These are phyloP conservation scores for Litsea cubeba DNA, from an alignment of 164 flowering plant species.

Conservation along the genomic window DNA sequence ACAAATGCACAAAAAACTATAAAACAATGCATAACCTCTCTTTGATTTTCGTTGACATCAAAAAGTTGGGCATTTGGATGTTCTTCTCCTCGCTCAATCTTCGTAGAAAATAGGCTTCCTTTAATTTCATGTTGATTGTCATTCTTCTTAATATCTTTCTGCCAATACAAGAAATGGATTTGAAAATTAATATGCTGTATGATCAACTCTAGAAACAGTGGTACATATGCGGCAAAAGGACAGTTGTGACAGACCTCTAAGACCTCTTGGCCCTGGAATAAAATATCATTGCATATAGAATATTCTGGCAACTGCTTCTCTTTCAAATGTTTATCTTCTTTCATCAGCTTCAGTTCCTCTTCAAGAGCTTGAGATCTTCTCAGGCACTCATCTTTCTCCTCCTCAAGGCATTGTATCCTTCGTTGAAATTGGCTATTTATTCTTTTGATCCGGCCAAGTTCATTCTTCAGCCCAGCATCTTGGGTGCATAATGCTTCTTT, in stretches of 20 bases:
- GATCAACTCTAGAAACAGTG: not conserved
- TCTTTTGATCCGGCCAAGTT: constrained; percentile 43
- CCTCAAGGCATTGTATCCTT: constrained; percentile 48
- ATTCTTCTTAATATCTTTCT: constrained; percentile 11
- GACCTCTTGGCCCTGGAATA: not conserved
- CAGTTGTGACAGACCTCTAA: constrained; percentile 24
- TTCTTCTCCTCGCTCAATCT: not conserved
- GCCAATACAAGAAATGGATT: not conserved
- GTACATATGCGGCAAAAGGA: not conserved
- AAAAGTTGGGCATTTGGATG: constrained; percentile 4
- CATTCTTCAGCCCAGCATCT: constrained; percentile 55
- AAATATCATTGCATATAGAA: constrained; percentile 12
- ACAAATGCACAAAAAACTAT: not conserved
- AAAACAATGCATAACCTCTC: constrained; percentile 10
- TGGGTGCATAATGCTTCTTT: constrained; percentile 46
- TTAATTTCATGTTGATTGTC: not conserved
- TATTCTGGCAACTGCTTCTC: constrained; percentile 1
- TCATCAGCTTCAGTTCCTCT: constrained; percentile 37
- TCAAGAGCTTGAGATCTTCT: constrained; percentile 43
- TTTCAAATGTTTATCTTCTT: constrained; percentile 28
- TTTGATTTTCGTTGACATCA: constrained; percentile 1
- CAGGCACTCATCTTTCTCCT: constrained; percentile 40
- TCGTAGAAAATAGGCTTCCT: constrained; percentile 3
- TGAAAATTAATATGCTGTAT: not conserved
- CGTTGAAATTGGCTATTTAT: constrained; percentile 47